Percentiles rank a stretch among this genome's conserved stretches.
Evolutionary conservation across 345 rosid genomes (phyloP).

Genomic region (Trapa bicornis): DNA sequence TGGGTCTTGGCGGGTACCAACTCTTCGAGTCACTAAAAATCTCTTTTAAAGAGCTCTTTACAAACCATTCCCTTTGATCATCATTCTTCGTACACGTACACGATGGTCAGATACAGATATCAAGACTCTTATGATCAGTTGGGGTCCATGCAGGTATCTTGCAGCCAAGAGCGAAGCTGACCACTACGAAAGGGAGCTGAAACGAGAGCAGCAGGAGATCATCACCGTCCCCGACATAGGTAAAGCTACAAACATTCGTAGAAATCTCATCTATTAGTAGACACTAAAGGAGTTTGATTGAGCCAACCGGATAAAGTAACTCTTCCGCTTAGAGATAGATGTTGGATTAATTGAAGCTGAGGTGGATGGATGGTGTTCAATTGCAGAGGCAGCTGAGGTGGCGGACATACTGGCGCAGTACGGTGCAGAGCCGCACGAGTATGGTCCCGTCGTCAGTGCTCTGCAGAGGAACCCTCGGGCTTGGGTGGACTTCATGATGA

Average conservation of each 20-base stretch:
- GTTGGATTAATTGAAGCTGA: too few species aligned
- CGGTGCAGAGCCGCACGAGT: conserved; percentile 76
- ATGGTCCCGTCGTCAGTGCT: conserved; percentile 63
- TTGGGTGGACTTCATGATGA: conserved; percentile 98
- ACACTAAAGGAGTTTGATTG: too few species aligned
- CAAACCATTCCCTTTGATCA: too few species aligned
- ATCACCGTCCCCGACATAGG: conserved; percentile 63
- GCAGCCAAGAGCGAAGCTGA: conserved; percentile 91
- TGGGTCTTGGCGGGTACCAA: conserved; percentile 90
- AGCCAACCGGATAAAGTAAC: too few species aligned
- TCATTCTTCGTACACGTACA: too few species aligned
- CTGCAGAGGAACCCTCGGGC: conserved; percentile 73
- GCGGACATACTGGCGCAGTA: conserved; percentile 71
- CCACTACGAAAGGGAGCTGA: conserved; percentile 59
- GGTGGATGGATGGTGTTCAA: not conserved
- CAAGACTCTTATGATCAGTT: too few species aligned
- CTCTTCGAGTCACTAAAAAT: too few species aligned
- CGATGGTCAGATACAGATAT: too few species aligned
- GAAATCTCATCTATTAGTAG: too few species aligned
- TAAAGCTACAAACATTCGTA: not conserved
- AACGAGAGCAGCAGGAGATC: conserved; percentile 79
- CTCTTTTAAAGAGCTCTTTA: too few species aligned
- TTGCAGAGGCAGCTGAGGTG: conserved; percentile 90
- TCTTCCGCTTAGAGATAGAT: too few species aligned
- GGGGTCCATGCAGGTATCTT: conserved; percentile 36